A percentile compares a stretch with the other conserved stretches of the same genome.
phyloP scores from a whole-genome alignment of 2,329 filamentous ascomycete genomes.

The Neonectria sp. region DNA sequence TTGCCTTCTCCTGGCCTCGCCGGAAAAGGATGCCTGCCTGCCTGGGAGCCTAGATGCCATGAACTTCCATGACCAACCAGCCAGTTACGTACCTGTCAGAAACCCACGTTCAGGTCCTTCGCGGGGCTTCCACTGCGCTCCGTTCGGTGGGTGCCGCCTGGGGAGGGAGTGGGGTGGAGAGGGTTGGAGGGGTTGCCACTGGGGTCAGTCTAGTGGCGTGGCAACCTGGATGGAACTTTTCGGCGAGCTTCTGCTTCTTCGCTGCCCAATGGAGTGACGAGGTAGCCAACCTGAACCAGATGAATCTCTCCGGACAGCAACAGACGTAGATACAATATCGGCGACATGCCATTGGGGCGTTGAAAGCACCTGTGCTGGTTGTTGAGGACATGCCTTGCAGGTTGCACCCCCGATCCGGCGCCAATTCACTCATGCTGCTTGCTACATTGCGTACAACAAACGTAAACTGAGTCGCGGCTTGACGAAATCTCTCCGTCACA shows the following conservation, averaged over 20 bases:
- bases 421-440: constrained; percentile 11
- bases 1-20: neutral
- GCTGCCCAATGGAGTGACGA: constrained; percentile 32
- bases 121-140: constrained; percentile 45
- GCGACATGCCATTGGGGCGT: neutral
- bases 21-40: constrained; percentile 6
- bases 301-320: no score
- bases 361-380: neutral
- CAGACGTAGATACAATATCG: neutral
- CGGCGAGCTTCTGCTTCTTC: constrained; percentile 19
- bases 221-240: constrained; percentile 27
- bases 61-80: neutral
- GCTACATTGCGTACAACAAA: neutral
- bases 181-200: constrained; percentile 19
- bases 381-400: neutral
- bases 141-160: constrained; percentile 39
- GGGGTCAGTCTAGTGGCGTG: constrained; percentile 30
- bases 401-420: neutral
- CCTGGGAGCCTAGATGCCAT: neutral
- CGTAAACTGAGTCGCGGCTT: neutral
- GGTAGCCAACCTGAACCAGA: neutral
- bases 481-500: constrained; percentile 5
- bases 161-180: constrained; percentile 13
- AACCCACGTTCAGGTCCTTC: constrained; percentile 37
- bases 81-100: constrained; percentile 26